Percentiles rank a stretch among this genome's conserved stretches.
Conservation (phyloP, 108 stramenopile genomes). For the Mayamaea pseudoterrestris region DNA sequence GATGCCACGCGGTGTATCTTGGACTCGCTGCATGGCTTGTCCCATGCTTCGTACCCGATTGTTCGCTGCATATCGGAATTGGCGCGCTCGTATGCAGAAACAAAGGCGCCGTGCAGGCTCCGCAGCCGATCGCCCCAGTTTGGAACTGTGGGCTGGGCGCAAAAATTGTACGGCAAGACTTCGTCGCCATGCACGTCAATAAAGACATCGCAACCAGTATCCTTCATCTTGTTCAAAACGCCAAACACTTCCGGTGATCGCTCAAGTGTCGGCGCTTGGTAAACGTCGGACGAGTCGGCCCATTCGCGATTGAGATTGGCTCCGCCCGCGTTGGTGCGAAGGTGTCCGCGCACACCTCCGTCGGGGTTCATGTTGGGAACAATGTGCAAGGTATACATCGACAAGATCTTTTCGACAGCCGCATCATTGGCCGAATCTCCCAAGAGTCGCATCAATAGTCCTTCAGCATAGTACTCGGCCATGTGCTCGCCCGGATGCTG, state of each 20-base stretch:
- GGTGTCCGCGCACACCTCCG: slow-evolving; percentile 32
- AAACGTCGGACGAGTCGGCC: slow-evolving; percentile 21
- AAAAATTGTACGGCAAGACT: slow-evolving; percentile 45
- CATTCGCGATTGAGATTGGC: slow-evolving; percentile 63
- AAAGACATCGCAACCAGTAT: slow-evolving; percentile 48
- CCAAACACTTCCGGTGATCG: slow-evolving; percentile 55
- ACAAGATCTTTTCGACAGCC: slow-evolving; percentile 12
- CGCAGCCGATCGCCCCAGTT: slow-evolving; percentile 33
- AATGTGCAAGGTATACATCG: slow-evolving; percentile 43
- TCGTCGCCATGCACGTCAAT: slow-evolving; percentile 68
- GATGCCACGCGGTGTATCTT: too few species aligned
- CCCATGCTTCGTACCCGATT: slow-evolving; percentile 26
- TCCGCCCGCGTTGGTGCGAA: slow-evolving; percentile 47
- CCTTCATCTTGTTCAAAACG: slow-evolving; percentile 47
- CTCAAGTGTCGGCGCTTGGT: slow-evolving; percentile 37
- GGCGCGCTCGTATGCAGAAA: slow-evolving; percentile 24
- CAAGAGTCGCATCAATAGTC: slow-evolving; percentile 28
- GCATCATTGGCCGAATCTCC: slow-evolving; percentile 21
- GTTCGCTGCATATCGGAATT: slow-evolving; percentile 51
- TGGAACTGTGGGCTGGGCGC: slow-evolving; percentile 39
- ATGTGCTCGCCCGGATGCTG: slow-evolving; percentile 50
- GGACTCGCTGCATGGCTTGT: too few species aligned
- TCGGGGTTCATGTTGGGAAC: slow-evolving; percentile 57
- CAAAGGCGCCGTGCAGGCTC: slow-evolving; percentile 44
- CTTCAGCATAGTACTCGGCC: slow-evolving; percentile 47